phyloP scores from a whole-genome alignment of 495 filamentous ascomycete species.

The Hypoxylon rickii region DNA sequence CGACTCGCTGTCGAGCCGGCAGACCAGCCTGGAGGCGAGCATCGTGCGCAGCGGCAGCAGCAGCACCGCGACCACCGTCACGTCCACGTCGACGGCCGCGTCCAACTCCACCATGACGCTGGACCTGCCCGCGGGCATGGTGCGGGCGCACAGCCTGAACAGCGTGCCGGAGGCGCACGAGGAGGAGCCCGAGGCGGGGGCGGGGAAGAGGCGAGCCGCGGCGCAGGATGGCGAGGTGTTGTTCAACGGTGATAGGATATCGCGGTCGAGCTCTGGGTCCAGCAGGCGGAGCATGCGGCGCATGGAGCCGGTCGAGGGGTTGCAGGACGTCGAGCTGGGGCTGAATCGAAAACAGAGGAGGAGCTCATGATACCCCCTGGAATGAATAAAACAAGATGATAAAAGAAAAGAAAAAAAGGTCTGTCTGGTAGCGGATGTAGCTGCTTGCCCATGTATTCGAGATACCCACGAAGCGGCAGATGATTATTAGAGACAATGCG shows the following conservation, averaged over 20 bases:
- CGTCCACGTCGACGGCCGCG: neutral
- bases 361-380: constrained; percentile 19
- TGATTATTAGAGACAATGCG: neutral
- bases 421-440: neutral
- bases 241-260: constrained; percentile 6
- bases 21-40: constrained; percentile 31
- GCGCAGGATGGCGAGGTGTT: constrained; percentile 13
- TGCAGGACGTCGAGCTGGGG: constrained; percentile 34
- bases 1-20: constrained; percentile 26
- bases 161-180: constrained; percentile 37
- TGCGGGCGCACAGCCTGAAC: constrained; percentile 32
- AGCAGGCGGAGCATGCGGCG: constrained; percentile 16
- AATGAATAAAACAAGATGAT: too few species aligned
- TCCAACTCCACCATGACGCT: constrained; percentile 13
- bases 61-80: constrained; percentile 1
- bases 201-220: constrained; percentile 3
- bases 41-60: constrained; percentile 17
- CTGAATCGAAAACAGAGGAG: constrained; percentile 18
- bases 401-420: neutral
- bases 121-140: constrained; percentile 13
- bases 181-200: constrained; percentile 13
- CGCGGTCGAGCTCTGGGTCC: constrained; percentile 23
- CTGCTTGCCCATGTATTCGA: neutral
- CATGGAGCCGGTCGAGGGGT: constrained; percentile 30
- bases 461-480: neutral